Evolutionary conservation across 495 filamentous ascomycete genomes (phyloP), one percentile per base, ranked within the genome.

Genomic region (Lophium mytilinum): DNA sequence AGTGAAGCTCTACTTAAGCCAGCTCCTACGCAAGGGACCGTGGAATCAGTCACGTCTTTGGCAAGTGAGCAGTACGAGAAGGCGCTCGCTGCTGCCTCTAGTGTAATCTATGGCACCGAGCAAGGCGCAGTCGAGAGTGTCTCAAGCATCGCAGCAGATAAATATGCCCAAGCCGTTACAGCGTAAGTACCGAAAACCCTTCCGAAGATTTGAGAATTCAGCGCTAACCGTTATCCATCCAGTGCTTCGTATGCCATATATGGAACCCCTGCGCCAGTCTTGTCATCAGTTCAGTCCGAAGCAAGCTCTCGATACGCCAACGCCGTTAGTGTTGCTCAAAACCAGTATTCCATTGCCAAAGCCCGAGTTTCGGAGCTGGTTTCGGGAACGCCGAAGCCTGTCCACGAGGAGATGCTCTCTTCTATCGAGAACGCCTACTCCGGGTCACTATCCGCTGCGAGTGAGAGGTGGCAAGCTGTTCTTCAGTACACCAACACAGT

Each of bases 401-500:
- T 75, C 12, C 82, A 88, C 55, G 69, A 77, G 55, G 69, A 83
- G 52, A 76, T 88, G 71, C 71, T 88, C 2, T 76, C 82, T 18
- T 86, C 85, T 0, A 78, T 87, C 37, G 83, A 87, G 21, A 76
- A 73, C 9, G 86, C 80, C 8, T 90, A 89, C 67, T 85, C 84
- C 33, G 79, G 78, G 21, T 81, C 85, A 4, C 64, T 86, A 51
- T 76, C 75, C 1, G 78, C 81, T 12, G 86, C 84, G 9, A 84
- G 77, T 61, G 74, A 78, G 3, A 75, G 77, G 41, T 68, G 85
- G 9, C 72, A 83, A 34, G 70, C 72, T 1, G 78, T 79, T 5
- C 50, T 80, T 40, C 50, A 59, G n/a, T 64, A 66, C 36, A 72
- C 73, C 9, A 64, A 67, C 15, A 65, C 66, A n/a, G 68, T 68